Conservation (phyloP, 352 stramenopile genomes). For the Pythium coloratum region DNA sequence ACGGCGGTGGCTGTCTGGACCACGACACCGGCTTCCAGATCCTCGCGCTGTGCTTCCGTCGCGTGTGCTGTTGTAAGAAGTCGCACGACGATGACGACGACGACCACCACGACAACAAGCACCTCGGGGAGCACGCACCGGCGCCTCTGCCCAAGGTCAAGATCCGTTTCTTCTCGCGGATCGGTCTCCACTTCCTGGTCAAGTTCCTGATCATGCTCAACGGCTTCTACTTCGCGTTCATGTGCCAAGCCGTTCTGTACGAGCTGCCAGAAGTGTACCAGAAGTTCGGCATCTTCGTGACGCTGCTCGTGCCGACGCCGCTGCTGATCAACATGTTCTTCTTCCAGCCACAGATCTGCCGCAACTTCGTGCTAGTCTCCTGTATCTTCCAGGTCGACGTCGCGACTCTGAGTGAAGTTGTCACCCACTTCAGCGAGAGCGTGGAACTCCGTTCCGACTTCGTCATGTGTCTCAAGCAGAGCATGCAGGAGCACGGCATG, state of each 20-base stretch:
- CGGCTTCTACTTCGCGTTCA: slow-evolving; percentile 26
- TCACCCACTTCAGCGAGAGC: slow-evolving; percentile 26
- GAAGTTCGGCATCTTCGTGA: slow-evolving; percentile 4
- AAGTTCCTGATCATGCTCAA: slow-evolving; percentile 30
- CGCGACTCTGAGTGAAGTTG: slow-evolving; percentile 19
- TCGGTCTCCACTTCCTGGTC: slow-evolving; percentile 21
- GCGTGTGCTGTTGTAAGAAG: slow-evolving; percentile 18
- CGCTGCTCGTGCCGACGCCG: slow-evolving; percentile 11
- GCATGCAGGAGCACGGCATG: slow-evolving; percentile 5
- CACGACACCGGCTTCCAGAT: slow-evolving; percentile 26
- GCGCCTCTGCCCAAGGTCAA: slow-evolving; percentile 15
- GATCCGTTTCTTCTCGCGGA: slow-evolving; percentile 27
- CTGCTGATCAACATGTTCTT: slow-evolving; percentile 28
- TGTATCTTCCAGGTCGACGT: slow-evolving; percentile 24
- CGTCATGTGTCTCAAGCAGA: slow-evolving; percentile 23
- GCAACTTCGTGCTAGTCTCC: slow-evolving; percentile 23
- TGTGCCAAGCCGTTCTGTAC: slow-evolving; percentile 25
- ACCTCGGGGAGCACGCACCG: background rate
- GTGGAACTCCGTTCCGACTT: slow-evolving; percentile 24
- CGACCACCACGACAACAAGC: background rate
- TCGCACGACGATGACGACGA: slow-evolving; percentile 14
- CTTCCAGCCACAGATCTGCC: slow-evolving; percentile 25
- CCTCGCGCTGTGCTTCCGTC: slow-evolving; percentile 13
- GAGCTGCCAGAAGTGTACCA: slow-evolving; percentile 22
- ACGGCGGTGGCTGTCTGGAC: slow-evolving; percentile 16